Evolutionary conservation across 345 rosid genomes (phyloP).

Genomic region (Citrus hindsii): DNA sequence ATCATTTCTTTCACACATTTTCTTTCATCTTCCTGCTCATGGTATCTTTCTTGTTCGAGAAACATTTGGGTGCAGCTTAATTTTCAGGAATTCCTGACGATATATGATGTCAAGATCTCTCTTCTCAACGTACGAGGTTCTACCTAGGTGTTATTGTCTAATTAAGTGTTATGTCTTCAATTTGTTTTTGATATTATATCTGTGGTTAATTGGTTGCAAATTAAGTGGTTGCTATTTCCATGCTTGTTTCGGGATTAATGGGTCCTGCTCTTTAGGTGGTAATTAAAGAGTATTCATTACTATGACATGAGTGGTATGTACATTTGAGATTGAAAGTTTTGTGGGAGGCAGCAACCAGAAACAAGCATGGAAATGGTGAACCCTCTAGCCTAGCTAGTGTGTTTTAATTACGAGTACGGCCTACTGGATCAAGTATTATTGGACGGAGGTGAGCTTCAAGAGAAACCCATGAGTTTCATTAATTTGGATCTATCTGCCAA

Average conservation of each 20-base stretch:
- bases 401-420: not conserved
- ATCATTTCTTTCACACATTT: not conserved
- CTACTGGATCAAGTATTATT: not conserved
- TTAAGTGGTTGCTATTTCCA: constrained; percentile 39
- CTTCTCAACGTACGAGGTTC: not conserved
- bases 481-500: constrained; percentile 8
- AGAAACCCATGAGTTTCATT: constrained; percentile 47
- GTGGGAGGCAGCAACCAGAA: constrained; percentile 18
- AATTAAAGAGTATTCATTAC: not conserved
- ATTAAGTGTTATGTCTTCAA: not conserved
- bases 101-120: too few species aligned
- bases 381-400: not conserved
- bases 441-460: constrained; percentile 26
- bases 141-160: not conserved
- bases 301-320: too few species aligned
- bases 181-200: not conserved
- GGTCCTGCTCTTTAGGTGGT: not conserved
- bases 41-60: too few species aligned
- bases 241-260: constrained; percentile 31
- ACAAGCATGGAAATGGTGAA: constrained; percentile 55
- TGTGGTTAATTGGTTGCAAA: not conserved
- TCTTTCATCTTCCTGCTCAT: not conserved
- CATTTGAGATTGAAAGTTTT: not conserved
- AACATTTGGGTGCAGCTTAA: too few species aligned
- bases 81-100: too few species aligned